Evolutionary conservation across 2,329 filamentous ascomycete genomes (phyloP), one percentile per base, ranked within the genome.

Genomic region (Diplodia mutila): DNA sequence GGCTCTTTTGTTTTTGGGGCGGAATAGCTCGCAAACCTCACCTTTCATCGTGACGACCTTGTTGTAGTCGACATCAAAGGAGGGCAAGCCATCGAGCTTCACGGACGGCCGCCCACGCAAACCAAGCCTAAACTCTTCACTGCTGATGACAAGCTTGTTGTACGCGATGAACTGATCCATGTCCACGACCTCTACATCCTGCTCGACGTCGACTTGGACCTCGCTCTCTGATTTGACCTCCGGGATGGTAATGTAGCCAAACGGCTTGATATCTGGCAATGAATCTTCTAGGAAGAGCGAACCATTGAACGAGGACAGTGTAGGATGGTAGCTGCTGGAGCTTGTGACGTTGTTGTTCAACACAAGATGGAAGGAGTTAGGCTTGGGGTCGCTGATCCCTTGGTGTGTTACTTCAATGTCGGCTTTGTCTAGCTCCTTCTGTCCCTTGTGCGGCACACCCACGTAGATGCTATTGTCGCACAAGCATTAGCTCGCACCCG

Each of bases 31-130:
- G 11, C 34, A 12, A 37, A 3, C 34, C 74, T 27, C 72, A 87
- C 86, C 86, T 73, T 85, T 86, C 80, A 87, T 83, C n/a, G 79
- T 81, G n/a, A 85, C 78, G 1, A 81, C 80, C 72, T 87, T 83
- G 75, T 88, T 82, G 73, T 87, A 89, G 49, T 84, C 77, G 25
- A 89, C 82, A 1, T 74, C 79, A 4, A 80, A 84, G 52, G 78
- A 80, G 0, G 84, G 85, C 53, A 89, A 75, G 2, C 75, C 76
- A 0, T 83, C 83, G 54, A 84, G 76, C 72, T 86, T 83, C 67
- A 89, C 71, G 1, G 78, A 78, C 0, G 86, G 85, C 67, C 78
- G 81, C 57, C 87, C 87, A 18, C 80, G 77, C 46, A 89, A 75
- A 29, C 80, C 80, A 61, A 88, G 74, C 1, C 78, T 74, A 55